Evolutionary conservation across 768 basidiomycete genomes (phyloP).

Genomic region (Amanita pseudoporphyria): DNA sequence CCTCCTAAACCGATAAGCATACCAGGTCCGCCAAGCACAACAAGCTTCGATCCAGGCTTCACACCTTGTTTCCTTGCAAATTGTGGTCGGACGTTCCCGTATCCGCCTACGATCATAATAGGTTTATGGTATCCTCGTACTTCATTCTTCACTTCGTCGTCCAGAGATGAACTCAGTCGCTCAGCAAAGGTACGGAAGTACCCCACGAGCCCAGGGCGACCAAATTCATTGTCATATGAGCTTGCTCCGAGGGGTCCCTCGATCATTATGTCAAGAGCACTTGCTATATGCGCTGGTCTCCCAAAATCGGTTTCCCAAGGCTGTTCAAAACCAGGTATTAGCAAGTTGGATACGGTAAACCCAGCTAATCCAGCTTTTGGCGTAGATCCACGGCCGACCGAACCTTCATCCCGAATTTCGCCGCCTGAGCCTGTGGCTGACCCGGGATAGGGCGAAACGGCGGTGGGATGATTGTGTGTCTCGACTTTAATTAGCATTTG

Average conservation of each 20-base stretch:
- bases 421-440: conserved; percentile 98
- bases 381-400: conserved; percentile 89
- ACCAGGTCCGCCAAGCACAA: conserved; percentile 93
- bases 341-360: conserved; percentile 89
- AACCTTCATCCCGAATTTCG: conserved; percentile 96
- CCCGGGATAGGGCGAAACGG: conserved; percentile 97
- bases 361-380: conserved; percentile 94
- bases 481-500: conserved; percentile 96
- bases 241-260: conserved; percentile 92
- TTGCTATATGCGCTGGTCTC: conserved; percentile 83
- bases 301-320: conserved; percentile 98
- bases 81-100: conserved; percentile 82
- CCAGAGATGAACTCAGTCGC: conserved; percentile 45
- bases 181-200: conserved; percentile 96
- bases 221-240: conserved; percentile 98
- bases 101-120: conserved; percentile 98
- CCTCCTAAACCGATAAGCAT: conserved; percentile 96
- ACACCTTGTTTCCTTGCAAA: conserved; percentile 78
- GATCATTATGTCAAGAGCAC: conserved; percentile 93
- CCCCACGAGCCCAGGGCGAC: conserved; percentile 83
- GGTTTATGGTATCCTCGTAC: conserved; percentile 98
- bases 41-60: conserved; percentile 71
- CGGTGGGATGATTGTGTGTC: conserved; percentile 98
- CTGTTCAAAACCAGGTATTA: conserved; percentile 84
- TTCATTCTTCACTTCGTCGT: conserved; percentile 38